phyloP scores from a whole-genome alignment of 129 eudicot genomes.

The Cynara cardunculus region DNA sequence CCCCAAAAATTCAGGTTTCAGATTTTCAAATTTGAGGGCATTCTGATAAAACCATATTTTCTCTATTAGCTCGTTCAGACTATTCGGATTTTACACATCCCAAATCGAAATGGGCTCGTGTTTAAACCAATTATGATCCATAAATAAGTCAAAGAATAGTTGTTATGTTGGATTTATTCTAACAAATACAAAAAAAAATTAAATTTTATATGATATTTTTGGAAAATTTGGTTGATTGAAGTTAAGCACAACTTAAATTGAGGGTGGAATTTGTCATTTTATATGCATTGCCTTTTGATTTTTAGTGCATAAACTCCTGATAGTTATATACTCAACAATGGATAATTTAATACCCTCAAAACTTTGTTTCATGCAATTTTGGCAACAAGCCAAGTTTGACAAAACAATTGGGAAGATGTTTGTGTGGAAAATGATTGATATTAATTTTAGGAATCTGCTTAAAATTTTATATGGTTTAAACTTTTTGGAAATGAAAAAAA shows the following conservation, averaged over 20 bases:
- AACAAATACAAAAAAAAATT: not conserved
- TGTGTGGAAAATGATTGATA: constrained; percentile 27
- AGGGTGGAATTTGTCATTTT: constrained; percentile 26
- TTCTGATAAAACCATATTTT: too few relatives aligned
- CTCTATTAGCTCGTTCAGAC: too few relatives aligned
- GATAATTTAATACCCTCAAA: constrained; percentile 31
- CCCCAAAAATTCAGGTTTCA: too few relatives aligned
- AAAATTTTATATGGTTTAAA: not conserved
- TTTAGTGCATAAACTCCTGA: constrained; percentile 28
- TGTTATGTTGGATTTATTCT: constrained; percentile 12
- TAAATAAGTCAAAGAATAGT: not conserved
- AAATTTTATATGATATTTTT: not conserved
- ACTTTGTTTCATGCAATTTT: constrained; percentile 32
- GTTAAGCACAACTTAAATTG: constrained; percentile 12
- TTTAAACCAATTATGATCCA: not conserved
- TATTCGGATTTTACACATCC: too few relatives aligned
- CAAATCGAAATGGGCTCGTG: not conserved
- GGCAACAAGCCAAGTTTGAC: constrained; percentile 33
- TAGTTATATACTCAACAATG: constrained; percentile 19
- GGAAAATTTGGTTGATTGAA: constrained; percentile 9
- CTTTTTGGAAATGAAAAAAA: not conserved
- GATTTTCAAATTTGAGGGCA: too few relatives aligned
- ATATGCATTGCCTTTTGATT: constrained; percentile 28
- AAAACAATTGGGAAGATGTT: constrained; percentile 24
- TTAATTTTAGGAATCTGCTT: constrained; percentile 23